A percentile compares a stretch with the other conserved stretches of the same genome.
These are phyloP conservation scores for Periconia macrospinosa DNA, from an alignment of 2,329 filamentous ascomycete species.

Conservation along the genomic window DNA sequence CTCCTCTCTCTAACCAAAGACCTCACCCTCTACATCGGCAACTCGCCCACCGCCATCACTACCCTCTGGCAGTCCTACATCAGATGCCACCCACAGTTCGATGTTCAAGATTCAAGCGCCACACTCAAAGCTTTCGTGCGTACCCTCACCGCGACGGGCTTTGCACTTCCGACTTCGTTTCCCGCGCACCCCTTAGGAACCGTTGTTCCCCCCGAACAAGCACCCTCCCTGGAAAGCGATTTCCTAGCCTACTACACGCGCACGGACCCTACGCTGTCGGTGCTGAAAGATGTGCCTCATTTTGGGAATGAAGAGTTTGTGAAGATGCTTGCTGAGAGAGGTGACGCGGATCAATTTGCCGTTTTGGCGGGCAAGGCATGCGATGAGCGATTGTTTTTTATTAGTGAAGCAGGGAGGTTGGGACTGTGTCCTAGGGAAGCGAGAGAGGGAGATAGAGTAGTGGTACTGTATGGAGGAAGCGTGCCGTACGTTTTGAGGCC, in stretches of 20 bases:
- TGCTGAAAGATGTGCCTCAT: background rate
- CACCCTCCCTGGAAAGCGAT: conserved; percentile 6
- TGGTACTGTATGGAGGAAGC: conserved; percentile 11
- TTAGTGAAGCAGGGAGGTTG: conserved; percentile 1
- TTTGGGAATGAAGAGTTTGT: background rate
- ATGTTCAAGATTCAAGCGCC: no score
- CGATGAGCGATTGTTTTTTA: conserved; percentile 13
- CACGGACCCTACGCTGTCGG: background rate
- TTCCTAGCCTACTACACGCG: conserved; percentile 10
- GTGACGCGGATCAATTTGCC: conserved; percentile 13
- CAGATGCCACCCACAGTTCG: background rate
- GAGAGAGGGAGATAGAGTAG: conserved; percentile 1
- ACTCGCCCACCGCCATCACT: background rate
- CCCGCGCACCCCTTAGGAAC: conserved; percentile 10
- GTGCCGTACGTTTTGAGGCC: conserved; percentile 12
- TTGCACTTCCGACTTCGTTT: conserved; percentile 10
- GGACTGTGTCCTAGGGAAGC: conserved; percentile 11
- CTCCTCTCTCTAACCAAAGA: conserved; percentile 2
- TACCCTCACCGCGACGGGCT: conserved; percentile 13
- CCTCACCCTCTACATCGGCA: conserved; percentile 2
- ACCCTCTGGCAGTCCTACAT: conserved; percentile 5
- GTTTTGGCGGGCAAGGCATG: conserved; percentile 12
- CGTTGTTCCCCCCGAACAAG: conserved; percentile 8
- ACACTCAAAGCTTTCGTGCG: conserved; percentile 4
- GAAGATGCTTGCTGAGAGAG: background rate